Percentiles rank a stretch among this genome's conserved stretches.
Evolutionary conservation across 2,329 filamentous ascomycete species (phyloP).

Genomic region (Sporothrix brasiliensis): DNA sequence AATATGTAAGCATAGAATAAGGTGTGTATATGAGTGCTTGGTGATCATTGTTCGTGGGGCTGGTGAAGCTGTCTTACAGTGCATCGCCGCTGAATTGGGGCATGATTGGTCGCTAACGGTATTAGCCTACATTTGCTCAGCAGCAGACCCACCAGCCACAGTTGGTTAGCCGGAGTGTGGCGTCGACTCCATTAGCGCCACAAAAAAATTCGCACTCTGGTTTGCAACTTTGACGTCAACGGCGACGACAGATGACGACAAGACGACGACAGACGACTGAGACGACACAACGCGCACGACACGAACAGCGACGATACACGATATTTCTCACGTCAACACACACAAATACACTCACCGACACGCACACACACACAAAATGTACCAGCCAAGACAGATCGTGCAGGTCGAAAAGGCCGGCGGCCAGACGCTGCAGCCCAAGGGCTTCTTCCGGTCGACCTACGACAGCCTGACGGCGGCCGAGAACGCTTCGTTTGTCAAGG

Average conservation of each 20-base stretch:
- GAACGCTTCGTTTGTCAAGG: constrained; percentile 65
- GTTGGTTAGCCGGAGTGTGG: not conserved
- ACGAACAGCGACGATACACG: constrained; percentile 9
- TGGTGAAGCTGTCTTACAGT: constrained; percentile 13
- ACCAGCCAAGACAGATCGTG: constrained; percentile 58
- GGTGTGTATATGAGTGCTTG: not conserved
- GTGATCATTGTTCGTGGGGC: not conserved
- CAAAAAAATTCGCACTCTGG: constrained; percentile 29
- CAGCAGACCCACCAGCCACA: not conserved
- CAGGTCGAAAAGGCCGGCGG: constrained; percentile 53
- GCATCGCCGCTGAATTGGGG: not conserved
- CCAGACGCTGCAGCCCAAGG: constrained; percentile 51
- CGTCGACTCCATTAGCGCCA: not conserved
- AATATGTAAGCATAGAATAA: not conserved
- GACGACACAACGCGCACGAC: constrained; percentile 6
- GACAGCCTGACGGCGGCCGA: constrained; percentile 62
- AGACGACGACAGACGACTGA: constrained; percentile 12
- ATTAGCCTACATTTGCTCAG: not conserved
- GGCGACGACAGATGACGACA: not conserved
- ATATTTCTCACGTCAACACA: not conserved
- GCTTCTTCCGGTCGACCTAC: constrained; percentile 59
- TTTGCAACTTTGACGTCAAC: not conserved
- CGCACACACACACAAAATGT: constrained; percentile 52
- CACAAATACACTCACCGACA: not conserved
- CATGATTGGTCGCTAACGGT: not conserved